These are phyloP conservation scores for Suillus ampliporus DNA, from an alignment of 768 basidiomycete species.

Conservation along the genomic window DNA sequence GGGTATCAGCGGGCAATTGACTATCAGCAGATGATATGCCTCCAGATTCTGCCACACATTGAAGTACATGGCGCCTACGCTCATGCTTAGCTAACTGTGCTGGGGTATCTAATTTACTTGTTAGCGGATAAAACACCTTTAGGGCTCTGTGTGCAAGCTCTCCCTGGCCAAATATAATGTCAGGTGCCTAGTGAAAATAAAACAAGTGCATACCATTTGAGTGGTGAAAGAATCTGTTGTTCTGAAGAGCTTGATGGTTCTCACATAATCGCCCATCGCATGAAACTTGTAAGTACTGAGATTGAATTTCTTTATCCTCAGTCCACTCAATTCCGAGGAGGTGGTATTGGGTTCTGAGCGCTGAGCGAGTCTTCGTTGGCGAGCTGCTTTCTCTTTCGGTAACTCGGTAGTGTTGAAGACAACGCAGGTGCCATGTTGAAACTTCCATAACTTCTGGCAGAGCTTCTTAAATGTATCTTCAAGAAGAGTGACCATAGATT, in stretches of 20 bases:
- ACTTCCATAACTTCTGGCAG: conserved; percentile 26
- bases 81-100: conserved; percentile 34
- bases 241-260: neutral
- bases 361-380: conserved; percentile 17
- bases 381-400: conserved; percentile 42
- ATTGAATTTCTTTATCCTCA: conserved; percentile 19
- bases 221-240: neutral
- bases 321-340: no score
- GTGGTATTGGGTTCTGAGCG: no score
- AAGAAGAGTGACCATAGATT: neutral
- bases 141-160: conserved; percentile 41
- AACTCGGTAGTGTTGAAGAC: conserved; percentile 38
- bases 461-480: neutral
- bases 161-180: no score
- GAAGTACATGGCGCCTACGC: neutral
- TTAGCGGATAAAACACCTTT: conserved; percentile 42
- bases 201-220: conserved; percentile 1
- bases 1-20: no score
- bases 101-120: conserved; percentile 38
- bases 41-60: no score
- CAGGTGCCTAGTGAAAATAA: no score
- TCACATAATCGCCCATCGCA: conserved; percentile 29
- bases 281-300: conserved; percentile 35
- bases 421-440: conserved; percentile 31
- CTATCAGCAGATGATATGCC: no score